Evolutionary conservation across 129 eudicot species (phyloP).

Genomic region (Centrapalus pauciflorus): DNA sequence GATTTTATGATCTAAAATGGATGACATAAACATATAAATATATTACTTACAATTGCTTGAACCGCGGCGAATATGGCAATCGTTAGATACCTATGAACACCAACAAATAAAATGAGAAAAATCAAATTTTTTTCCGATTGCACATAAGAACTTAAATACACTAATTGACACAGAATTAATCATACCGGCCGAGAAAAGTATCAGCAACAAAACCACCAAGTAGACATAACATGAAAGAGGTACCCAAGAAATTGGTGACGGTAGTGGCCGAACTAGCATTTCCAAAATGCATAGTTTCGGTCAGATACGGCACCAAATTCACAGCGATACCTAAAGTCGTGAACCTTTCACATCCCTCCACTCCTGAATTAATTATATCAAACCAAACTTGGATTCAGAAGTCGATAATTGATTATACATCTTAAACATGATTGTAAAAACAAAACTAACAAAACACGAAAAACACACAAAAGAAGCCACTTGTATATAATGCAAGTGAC

Average conservation of each 20-base stretch:
- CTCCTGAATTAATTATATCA: slow-evolving; percentile 38
- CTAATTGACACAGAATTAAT: too few species aligned
- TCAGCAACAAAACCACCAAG: slow-evolving; percentile 94
- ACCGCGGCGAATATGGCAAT: slow-evolving; percentile 71
- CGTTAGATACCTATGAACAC: slow-evolving; percentile 56
- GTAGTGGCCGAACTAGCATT: slow-evolving; percentile 77
- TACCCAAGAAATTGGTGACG: slow-evolving; percentile 84
- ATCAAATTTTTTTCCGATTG: too few species aligned
- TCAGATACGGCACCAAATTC: slow-evolving; percentile 76
- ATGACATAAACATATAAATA: too few species aligned
- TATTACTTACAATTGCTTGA: slow-evolving; percentile 72
- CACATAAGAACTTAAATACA: neutral
- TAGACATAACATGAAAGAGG: slow-evolving; percentile 80
- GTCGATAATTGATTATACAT: too few species aligned
- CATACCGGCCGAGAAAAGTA: slow-evolving; percentile 71
- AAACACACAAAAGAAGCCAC: neutral
- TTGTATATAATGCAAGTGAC: neutral
- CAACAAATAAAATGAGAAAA: slow-evolving; percentile 1
- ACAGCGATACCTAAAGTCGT: slow-evolving; percentile 83
- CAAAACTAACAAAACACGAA: too few species aligned
- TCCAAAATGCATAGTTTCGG: slow-evolving; percentile 84
- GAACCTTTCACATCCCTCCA: slow-evolving; percentile 68
- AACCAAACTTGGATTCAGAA: too few species aligned
- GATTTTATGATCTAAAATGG: neutral
- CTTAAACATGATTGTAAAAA: neutral